Evolutionary conservation across 192 early-diverging fungal genomes (phyloP).

Genomic region (Neocallimastix lanati): DNA sequence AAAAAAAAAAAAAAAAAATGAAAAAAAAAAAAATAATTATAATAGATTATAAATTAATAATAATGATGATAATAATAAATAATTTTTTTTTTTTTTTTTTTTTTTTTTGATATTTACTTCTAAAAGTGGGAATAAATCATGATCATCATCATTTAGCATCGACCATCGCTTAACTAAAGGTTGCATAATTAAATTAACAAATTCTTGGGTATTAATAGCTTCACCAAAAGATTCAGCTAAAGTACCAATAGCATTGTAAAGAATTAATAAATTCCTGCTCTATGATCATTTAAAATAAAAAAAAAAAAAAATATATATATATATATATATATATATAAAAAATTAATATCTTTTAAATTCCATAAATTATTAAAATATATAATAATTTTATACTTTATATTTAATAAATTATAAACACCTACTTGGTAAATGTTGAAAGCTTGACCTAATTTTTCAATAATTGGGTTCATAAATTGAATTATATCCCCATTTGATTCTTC

Average conservation of each 20-base stretch:
- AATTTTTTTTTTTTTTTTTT: too few species aligned
- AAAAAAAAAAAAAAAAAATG: neutral
- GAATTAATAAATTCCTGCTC: slow-evolving; percentile 81
- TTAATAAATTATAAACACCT: too few species aligned
- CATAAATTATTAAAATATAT: too few species aligned
- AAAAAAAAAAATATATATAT: too few species aligned
- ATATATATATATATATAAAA: too few species aligned
- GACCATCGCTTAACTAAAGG: slow-evolving; percentile 78
- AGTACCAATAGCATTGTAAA: slow-evolving; percentile 97
- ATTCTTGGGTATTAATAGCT: slow-evolving; percentile 62
- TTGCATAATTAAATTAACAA: slow-evolving; percentile 69
- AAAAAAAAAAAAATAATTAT: neutral
- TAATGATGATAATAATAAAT: too few species aligned
- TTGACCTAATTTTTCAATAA: slow-evolving; percentile 58
- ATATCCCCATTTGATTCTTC: slow-evolving; percentile 70
- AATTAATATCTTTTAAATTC: too few species aligned
- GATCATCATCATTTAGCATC: slow-evolving; percentile 57
- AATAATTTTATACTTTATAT: too few species aligned
- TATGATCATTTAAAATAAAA: too few species aligned
- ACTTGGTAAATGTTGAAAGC: slow-evolving; percentile 72
- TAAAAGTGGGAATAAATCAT: slow-evolving; percentile 84
- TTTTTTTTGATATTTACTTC: slow-evolving; percentile 57
- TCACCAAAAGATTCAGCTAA: slow-evolving; percentile 78
- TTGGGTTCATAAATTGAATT: slow-evolving; percentile 70
- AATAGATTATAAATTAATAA: neutral